These are phyloP conservation scores for Dactylellina parvicollis DNA, from an alignment of 2,329 filamentous ascomycete species.

Conservation along the genomic window DNA sequence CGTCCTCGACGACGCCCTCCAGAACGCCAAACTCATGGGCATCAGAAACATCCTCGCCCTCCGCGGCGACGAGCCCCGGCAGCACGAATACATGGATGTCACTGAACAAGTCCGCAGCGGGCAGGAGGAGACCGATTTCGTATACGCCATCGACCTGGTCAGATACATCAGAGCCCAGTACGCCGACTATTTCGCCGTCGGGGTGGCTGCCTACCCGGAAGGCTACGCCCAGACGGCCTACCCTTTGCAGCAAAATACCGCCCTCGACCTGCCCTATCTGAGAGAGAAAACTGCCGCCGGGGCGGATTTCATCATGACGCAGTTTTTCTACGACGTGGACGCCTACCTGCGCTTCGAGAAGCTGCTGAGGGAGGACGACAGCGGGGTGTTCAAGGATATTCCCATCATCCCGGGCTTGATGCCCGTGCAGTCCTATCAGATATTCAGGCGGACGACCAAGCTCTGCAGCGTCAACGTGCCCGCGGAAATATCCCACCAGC, in stretches of 20 bases:
- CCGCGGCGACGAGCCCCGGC: slow-evolving; percentile 87
- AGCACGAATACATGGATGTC: slow-evolving; percentile 76
- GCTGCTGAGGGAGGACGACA: slow-evolving; percentile 79
- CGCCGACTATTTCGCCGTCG: slow-evolving; percentile 95
- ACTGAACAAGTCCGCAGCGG: slow-evolving; percentile 63
- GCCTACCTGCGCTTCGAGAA: slow-evolving; percentile 84
- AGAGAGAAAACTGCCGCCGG: slow-evolving; percentile 91
- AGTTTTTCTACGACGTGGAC: slow-evolving; percentile 90
- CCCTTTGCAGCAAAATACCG: slow-evolving; percentile 76
- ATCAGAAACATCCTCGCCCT: slow-evolving; percentile 94
- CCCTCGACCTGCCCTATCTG: slow-evolving; percentile 81
- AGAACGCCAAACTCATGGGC: slow-evolving; percentile 87
- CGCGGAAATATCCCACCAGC: slow-evolving; percentile 72
- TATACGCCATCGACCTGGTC: slow-evolving; percentile 88
- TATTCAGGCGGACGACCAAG: slow-evolving; percentile 91
- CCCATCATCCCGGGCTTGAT: slow-evolving; percentile 94
- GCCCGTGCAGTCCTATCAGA: slow-evolving; percentile 97
- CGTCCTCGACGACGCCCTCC: slow-evolving; percentile 86
- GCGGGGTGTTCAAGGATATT: slow-evolving; percentile 83
- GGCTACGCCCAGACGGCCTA: slow-evolving; percentile 92
- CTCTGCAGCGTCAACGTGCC: slow-evolving; percentile 89
- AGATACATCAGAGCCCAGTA: slow-evolving; percentile 85
- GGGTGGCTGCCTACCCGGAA: slow-evolving; percentile 93
- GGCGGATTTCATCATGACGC: slow-evolving; percentile 98
- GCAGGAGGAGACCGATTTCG: slow-evolving; percentile 75